Evolutionary conservation across 225 moss, liverwort and hornwort species (phyloP), one percentile per base, ranked within the genome.

Genomic region (Bryoerythrophyllum caledonicum): DNA sequence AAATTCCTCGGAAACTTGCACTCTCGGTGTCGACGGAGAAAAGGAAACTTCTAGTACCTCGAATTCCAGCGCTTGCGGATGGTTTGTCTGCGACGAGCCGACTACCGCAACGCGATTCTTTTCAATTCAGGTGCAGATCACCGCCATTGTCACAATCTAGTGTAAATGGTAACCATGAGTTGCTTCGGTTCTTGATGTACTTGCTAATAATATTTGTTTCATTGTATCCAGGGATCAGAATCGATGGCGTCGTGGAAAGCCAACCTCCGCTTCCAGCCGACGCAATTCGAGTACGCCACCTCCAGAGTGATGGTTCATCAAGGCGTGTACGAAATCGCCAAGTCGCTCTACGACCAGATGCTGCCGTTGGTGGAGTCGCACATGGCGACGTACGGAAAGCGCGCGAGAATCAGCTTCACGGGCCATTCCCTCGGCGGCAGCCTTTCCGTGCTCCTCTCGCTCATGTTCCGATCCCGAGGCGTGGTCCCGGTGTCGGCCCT

Each of bases 211-310:
- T 38, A 46, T 23, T 25, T 24, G 28, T 17, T 43, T 37, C 20
- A 1, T 68, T 51, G 56, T 49, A 8, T 38, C 4, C 86, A 99
- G 91, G 97, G 97, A 4, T 99, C 97, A 7, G 94, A 94, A 16
- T 90, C 94, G 8, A 89, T 99, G 83, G 88, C 91, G n/a, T 99
- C 97, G 12, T 99, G 97, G 97, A 91, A 93, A 85, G 93, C 97
- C 6, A 99, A 99, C 81, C 91, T 99, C 28, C 73, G 74, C 19
- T 93, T 94, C 38, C 89, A 99, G 72, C 97, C 97, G 24, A 86
- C 85, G 41, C 76, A 84, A 27, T 99, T 94, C 76, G 94, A 99
- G 86, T 58, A 68, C 46, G n/a, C 73, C 8, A 57, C 28, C 3
- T 49, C 51, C 30, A 65, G 84, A 34, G 84, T 82, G 63, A 82